A percentile compares a stretch with the other conserved stretches of the same genome.
Evolutionary conservation across 805 yeast species (phyloP).

Genomic region (Kuraishia hungarica): DNA sequence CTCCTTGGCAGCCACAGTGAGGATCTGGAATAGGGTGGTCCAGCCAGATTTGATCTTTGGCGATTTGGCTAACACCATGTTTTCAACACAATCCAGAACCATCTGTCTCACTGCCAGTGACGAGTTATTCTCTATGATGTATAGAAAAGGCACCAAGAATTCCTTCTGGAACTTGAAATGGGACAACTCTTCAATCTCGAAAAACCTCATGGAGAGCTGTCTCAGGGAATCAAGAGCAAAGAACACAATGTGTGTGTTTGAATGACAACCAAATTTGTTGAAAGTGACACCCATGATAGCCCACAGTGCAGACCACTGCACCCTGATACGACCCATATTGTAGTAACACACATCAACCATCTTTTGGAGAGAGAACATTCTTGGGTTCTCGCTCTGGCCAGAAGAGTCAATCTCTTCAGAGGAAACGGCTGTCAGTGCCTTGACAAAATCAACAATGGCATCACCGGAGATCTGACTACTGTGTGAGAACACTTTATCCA

Average conservation of each 20-base stretch:
- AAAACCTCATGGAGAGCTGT: slow-evolving; percentile 85
- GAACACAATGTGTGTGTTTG: slow-evolving; percentile 67
- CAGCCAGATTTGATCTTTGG: slow-evolving; percentile 83
- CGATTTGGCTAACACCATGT: slow-evolving; percentile 74
- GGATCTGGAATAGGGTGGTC: slow-evolving; percentile 78
- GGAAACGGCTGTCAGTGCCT: slow-evolving; percentile 79
- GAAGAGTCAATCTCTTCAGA: slow-evolving; percentile 87
- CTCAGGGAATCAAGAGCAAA: slow-evolving; percentile 93
- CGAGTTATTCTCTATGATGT: slow-evolving; percentile 60
- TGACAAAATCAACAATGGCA: slow-evolving; percentile 81
- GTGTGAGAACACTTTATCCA: slow-evolving; percentile 82
- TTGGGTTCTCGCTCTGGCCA: slow-evolving; percentile 71
- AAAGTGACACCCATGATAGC: slow-evolving; percentile 85
- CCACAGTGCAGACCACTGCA: slow-evolving; percentile 97
- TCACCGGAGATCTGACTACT: slow-evolving; percentile 73
- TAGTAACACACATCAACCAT: slow-evolving; percentile 97
- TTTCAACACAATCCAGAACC: slow-evolving; percentile 84
- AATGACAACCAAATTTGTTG: slow-evolving; percentile 74
- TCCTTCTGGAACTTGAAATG: slow-evolving; percentile 95
- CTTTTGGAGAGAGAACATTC: slow-evolving; percentile 89
- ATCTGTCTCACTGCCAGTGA: slow-evolving; percentile 71
- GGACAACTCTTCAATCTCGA: slow-evolving; percentile 88
- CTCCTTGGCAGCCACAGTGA: slow-evolving; percentile 64
- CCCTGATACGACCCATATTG: slow-evolving; percentile 91
- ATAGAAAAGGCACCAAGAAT: slow-evolving; percentile 84